Evolutionary conservation across 805 yeast genomes (phyloP).

Genomic region (Komagataella populi): DNA sequence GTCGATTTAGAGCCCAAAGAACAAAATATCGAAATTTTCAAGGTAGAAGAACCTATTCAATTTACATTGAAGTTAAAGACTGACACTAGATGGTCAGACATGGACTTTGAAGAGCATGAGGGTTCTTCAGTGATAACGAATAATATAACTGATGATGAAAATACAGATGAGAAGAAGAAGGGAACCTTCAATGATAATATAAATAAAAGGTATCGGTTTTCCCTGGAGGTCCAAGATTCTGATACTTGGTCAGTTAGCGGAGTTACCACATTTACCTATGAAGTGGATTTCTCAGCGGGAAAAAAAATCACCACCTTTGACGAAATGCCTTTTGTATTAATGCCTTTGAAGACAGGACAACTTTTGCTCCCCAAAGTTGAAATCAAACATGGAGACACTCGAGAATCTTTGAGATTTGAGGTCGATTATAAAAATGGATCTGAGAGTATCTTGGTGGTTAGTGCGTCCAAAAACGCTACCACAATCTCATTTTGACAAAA

Average conservation of each 20-base stretch:
- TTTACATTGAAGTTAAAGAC: conserved; percentile 29
- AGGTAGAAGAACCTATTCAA: conserved; percentile 51
- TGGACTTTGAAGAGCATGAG: neutral
- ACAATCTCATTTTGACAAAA: conserved; percentile 37
- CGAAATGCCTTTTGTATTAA: conserved; percentile 29
- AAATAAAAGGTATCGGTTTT: conserved; percentile 4
- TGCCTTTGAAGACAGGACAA: conserved; percentile 72
- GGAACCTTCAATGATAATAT: conserved; percentile 15
- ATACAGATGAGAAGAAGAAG: conserved; percentile 10
- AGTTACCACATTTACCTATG: conserved; percentile 37
- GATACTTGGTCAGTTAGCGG: conserved; percentile 84
- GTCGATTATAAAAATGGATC: conserved; percentile 54
- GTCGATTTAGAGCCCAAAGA: conserved; percentile 29
- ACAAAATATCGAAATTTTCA: conserved; percentile 21
- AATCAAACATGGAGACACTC: conserved; percentile 21
- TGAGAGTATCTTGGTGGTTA: conserved; percentile 53
- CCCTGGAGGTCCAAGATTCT: conserved; percentile 12
- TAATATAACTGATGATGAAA: neutral
- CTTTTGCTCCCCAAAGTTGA: conserved; percentile 51
- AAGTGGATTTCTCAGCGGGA: conserved; percentile 12
- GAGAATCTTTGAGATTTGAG: conserved; percentile 31
- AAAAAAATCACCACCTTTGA: conserved; percentile 1
- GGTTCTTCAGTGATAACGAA: neutral
- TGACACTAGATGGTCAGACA: conserved; percentile 26
- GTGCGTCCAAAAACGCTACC: conserved; percentile 48